Percentiles rank a stretch among this genome's conserved stretches.
phyloP scores from a whole-genome alignment of 805 yeast species.

The Lipomyces kockii region DNA sequence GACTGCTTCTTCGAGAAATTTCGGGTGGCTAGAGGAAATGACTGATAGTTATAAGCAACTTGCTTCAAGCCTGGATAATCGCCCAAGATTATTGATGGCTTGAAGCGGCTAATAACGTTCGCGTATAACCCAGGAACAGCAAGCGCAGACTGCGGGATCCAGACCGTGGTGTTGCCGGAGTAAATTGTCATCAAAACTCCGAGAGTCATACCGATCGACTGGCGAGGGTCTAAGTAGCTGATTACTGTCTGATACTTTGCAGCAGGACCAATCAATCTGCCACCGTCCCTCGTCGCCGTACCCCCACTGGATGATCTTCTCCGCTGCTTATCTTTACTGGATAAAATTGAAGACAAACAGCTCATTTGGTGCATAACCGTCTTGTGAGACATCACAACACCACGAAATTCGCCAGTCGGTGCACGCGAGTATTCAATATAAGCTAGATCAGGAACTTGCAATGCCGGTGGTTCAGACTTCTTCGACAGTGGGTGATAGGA shows the following conservation, averaged over 20 bases:
- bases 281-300: slow-evolving; percentile 9
- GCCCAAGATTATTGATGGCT: slow-evolving; percentile 75
- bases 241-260: slow-evolving; percentile 60
- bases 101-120: slow-evolving; percentile 67
- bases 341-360: slow-evolving; percentile 68
- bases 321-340: slow-evolving; percentile 43
- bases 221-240: slow-evolving; percentile 68
- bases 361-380: slow-evolving; percentile 89
- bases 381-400: slow-evolving; percentile 89
- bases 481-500: slow-evolving; percentile 61
- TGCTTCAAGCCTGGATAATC: slow-evolving; percentile 89
- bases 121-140: slow-evolving; percentile 88
- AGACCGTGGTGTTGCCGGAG: slow-evolving; percentile 78
- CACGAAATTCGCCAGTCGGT: slow-evolving; percentile 88
- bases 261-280: slow-evolving; percentile 33
- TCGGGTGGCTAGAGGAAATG: slow-evolving; percentile 81
- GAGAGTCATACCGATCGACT: slow-evolving; percentile 82
- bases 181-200: slow-evolving; percentile 82
- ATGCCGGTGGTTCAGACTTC: slow-evolving; percentile 62
- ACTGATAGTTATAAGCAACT: slow-evolving; percentile 90
- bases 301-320: slow-evolving; percentile 6
- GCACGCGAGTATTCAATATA: slow-evolving; percentile 91
- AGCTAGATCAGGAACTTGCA: slow-evolving; percentile 81
- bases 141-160: slow-evolving; percentile 76
- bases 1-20: slow-evolving; percentile 74